Conservation (phyloP, 192 early-diverging fungal genomes). For the Kappamyces sp. region DNA sequence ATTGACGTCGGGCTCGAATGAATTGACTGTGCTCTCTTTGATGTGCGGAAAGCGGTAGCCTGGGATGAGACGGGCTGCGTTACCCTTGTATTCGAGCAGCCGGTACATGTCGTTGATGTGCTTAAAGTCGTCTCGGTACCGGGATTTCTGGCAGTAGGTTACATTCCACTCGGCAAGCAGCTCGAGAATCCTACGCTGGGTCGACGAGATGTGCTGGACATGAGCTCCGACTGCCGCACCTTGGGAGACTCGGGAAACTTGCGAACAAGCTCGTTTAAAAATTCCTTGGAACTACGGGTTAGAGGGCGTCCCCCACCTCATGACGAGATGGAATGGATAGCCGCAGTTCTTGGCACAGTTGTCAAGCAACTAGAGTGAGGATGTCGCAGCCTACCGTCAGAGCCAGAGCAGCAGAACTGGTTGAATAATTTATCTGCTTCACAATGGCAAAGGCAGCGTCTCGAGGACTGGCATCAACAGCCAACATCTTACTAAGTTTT, state of each 20-base stretch:
- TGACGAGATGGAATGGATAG: conserved; percentile 92
- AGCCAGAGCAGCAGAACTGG: conserved; percentile 54
- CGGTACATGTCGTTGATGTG: conserved; percentile 95
- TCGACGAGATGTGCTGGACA: conserved; percentile 47
- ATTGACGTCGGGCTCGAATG: conserved; percentile 36
- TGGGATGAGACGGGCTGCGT: too few relatives aligned
- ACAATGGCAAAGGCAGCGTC: conserved; percentile 70
- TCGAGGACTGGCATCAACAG: conserved; percentile 48
- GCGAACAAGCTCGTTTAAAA: conserved; percentile 91
- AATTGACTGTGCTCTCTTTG: neutral
- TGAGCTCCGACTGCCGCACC: conserved; percentile 35
- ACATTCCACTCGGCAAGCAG: conserved; percentile 93
- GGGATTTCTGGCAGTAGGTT: conserved; percentile 77
- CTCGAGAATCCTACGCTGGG: conserved; percentile 82
- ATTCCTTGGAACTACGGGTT: conserved; percentile 70
- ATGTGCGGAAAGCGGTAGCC: conserved; percentile 18
- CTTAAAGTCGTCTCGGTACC: conserved; percentile 88
- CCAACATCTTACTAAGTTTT: conserved; percentile 7
- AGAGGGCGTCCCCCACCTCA: conserved; percentile 24
- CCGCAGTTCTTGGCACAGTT: conserved; percentile 99
- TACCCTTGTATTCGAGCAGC: conserved; percentile 81
- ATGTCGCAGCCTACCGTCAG: conserved; percentile 43
- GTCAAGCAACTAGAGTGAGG: conserved; percentile 68
- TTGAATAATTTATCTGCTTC: conserved; percentile 56
- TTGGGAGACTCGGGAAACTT: conserved; percentile 87